Conservation (phyloP, 208 protist species). For the Acanthamoeba sp. region DNA sequence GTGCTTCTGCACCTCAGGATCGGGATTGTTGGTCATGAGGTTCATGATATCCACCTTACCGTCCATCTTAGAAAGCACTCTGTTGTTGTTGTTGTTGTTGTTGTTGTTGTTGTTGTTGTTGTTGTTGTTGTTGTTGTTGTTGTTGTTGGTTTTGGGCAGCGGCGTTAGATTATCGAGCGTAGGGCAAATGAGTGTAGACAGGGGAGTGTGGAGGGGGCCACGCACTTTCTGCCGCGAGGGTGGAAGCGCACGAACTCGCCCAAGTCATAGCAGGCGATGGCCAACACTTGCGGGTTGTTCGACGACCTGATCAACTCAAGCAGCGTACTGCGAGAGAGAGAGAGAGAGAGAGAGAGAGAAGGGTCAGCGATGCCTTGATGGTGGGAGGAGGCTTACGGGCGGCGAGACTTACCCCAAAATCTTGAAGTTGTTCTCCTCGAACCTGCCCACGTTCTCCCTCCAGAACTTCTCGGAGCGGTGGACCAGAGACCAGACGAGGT, state of each 20-base stretch:
- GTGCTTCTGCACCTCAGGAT: conserved; percentile 89
- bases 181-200: neutral
- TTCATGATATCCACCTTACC: conserved; percentile 88
- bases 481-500: conserved; percentile 88
- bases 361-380: neutral
- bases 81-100: conserved; percentile 53
- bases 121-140: too few relatives aligned
- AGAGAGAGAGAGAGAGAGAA: too few relatives aligned
- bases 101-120: too few relatives aligned
- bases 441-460: conserved; percentile 85
- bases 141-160: too few relatives aligned
- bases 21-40: conserved; percentile 84
- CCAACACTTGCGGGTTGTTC: conserved; percentile 77
- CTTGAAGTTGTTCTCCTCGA: conserved; percentile 85
- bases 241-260: conserved; percentile 89
- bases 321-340: conserved; percentile 49
- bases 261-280: conserved; percentile 88
- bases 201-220: neutral
- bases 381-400: neutral
- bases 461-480: conserved; percentile 90
- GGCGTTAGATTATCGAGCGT: neutral
- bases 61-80: conserved; percentile 79
- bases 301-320: conserved; percentile 73
- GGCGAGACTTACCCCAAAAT: neutral
- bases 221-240: conserved; percentile 83